Base-by-base conservation (phyloP, 352 stramenopile genomes). In the Pythium plurisporium region DNA sequence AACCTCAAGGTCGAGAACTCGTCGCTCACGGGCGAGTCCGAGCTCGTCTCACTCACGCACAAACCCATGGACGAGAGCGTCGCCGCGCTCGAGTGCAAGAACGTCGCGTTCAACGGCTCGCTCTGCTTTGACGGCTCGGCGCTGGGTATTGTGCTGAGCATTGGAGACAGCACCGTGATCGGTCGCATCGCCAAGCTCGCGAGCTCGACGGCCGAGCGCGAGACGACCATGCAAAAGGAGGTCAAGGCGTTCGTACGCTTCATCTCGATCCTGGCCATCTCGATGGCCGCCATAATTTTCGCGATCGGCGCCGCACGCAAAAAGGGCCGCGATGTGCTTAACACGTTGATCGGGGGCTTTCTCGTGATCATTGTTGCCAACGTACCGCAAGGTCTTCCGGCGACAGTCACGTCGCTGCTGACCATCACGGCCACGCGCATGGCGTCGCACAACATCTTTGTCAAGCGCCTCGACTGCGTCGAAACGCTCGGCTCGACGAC, bases 381-480 rank as follows among this genome's bases (percentile, higher is more conserved):
- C 27, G 73, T 97, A 19, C 81, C 95, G 2, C 87, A 91, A n/a
- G 86, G 76, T 40, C 90, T 98, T 38, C 92, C 90, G n/a, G 84
- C 96, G 3, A 92, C 93, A 0, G 89, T 97, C 10, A 87, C 74
- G 19, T 95, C 86, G 9, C 74, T 89, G 27, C 65, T 98, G n/a
- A 93, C 90, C 2, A 83, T 97, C 56, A 91, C 88, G 8, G 86
- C 87, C 2, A 80, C 72, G 53, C 79, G 74, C 27, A 79, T 97
- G 50, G 75, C 75, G 6, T 67, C 86, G 23, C 72, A 88, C 42
- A 92, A 89, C 51, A 86, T 91, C 43, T 96, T 98, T 47, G 89
- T 98, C 12, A 90, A 90, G 44, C 69, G 87, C 2, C 55, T 97
- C 2, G 82, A 86, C 26, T 90, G 89, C 22, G 92, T 97, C 44